Base-by-base conservation (phyloP, 2,329 filamentous ascomycete genomes). In the Orbilia brochopaga region DNA sequence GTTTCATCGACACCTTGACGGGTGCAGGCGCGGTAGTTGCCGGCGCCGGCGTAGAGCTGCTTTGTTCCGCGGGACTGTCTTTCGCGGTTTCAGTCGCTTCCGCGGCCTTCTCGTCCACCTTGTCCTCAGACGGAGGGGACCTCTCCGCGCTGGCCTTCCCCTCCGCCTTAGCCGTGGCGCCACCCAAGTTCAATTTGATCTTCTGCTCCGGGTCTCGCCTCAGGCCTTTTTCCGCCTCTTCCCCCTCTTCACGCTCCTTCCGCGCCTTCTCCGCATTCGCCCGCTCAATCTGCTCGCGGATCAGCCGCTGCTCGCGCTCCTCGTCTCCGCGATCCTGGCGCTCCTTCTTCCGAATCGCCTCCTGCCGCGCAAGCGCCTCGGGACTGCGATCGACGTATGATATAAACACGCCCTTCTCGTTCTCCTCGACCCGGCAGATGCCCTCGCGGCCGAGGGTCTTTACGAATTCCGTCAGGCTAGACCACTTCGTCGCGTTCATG, bases 401-500 rank as follows among this genome's bases (percentile, higher is more conserved):
- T 60, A 99, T 87, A 77, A 92, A 89, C 44, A 97, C 77, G 0
- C 91, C 94, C 79, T 96, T 93, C 74, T 90, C 87, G 44, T 88
- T 91, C 79, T 97, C 93, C 79, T 97, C 92, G 0, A 97, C 92
- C 30, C 90, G 84, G 76, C 91, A 96, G 51, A 97, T 87, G 0
- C 93, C 90, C 79, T 97, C 92, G 21, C 90, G 82, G 0, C 93
- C 92, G 0, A 99, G 81, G 77, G 90, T 82, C 78, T 96, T 96
- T 13, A 90, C 91, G 78, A 96, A 96, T 76, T 97, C 92, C 1
- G 92, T 93, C 76, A 99, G 81, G 60, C 86, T 90, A 2, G 88
- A 86, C 92, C 92, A 97, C 77, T 89, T 88, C 0, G 94, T 97
- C 6, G 91, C 84, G 79, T 97, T 97, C 90, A 97, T 92, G 78